A percentile compares a stretch with the other conserved stretches of the same genome.
Evolutionary conservation across 495 filamentous ascomycete genomes (phyloP).

Genomic region (Poronia punctata): DNA sequence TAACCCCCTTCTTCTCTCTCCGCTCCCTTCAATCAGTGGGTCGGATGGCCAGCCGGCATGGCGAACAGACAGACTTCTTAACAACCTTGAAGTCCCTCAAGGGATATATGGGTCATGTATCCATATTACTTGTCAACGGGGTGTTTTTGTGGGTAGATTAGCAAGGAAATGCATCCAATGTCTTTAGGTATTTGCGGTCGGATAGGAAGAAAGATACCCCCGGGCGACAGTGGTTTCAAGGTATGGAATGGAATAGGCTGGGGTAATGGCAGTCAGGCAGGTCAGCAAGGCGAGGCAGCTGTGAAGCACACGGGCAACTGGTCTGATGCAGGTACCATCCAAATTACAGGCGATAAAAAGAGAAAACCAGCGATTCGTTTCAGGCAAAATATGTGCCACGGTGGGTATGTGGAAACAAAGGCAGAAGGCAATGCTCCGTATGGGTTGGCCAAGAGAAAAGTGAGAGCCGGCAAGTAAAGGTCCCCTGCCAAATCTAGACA

Average conservation of each 20-base stretch:
- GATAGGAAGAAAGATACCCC: constrained; percentile 11
- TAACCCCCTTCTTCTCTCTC: too few relatives aligned
- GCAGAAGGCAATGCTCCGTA: too few relatives aligned
- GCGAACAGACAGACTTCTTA: constrained; percentile 4
- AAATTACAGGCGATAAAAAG: constrained; percentile 9
- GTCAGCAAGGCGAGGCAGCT: too few relatives aligned
- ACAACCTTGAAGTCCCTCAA: constrained; percentile 3
- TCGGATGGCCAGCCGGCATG: constrained; percentile 1
- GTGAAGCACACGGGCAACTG: too few relatives aligned
- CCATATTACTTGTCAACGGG: constrained; percentile 5
- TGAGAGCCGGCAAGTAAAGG: neutral
- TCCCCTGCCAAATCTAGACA: constrained; percentile 1
- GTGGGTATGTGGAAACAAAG: constrained; percentile 1
- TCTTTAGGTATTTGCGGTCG: constrained; percentile 7
- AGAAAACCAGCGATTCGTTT: constrained; percentile 7
- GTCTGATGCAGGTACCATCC: constrained; percentile 10
- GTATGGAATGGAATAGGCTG: constrained; percentile 3
- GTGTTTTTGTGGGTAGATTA: constrained; percentile 11
- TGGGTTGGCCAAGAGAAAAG: too few relatives aligned
- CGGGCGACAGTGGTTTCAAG: constrained; percentile 4
- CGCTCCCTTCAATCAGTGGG: neutral
- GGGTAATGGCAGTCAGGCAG: constrained; percentile 3
- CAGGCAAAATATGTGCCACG: constrained; percentile 8
- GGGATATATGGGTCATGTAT: constrained; percentile 2
- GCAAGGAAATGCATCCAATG: constrained; percentile 7